Evolutionary conservation across 345 rosid genomes (phyloP).

Genomic region (Laguncularia racemosa): DNA sequence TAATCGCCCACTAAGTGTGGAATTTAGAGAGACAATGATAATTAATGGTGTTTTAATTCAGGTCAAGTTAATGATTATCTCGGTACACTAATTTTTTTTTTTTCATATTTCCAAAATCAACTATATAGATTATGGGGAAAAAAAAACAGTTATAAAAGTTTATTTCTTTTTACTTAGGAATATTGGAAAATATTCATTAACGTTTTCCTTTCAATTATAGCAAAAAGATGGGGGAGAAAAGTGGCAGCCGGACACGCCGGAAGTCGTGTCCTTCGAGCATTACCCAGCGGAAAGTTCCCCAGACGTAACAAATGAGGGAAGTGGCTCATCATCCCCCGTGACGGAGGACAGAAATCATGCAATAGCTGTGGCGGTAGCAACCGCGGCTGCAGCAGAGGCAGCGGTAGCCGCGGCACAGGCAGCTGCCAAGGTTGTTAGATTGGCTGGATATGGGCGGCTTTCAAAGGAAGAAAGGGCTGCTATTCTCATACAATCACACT

Average conservation of each 20-base stretch:
- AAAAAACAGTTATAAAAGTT: too few relatives aligned
- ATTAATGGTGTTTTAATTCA: not conserved
- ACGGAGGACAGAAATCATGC: slow-evolving; percentile 68
- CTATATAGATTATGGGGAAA: too few relatives aligned
- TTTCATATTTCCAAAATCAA: too few relatives aligned
- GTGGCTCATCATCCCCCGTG: slow-evolving; percentile 39
- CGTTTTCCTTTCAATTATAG: not conserved
- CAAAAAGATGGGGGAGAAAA: slow-evolving; percentile 38
- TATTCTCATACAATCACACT: slow-evolving; percentile 69
- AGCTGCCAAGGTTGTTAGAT: slow-evolving; percentile 81
- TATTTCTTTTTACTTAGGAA: too few relatives aligned
- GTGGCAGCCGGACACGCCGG: slow-evolving; percentile 66
- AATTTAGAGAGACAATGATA: not conserved
- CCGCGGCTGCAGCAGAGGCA: slow-evolving; percentile 94
- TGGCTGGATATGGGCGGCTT: slow-evolving; percentile 79
- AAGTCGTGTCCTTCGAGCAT: slow-evolving; percentile 80
- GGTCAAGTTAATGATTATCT: too few relatives aligned
- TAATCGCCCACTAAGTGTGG: not conserved
- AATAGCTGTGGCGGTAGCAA: slow-evolving; percentile 81
- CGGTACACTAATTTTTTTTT: too few relatives aligned
- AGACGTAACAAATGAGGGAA: slow-evolving; percentile 57
- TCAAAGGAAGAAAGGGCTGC: slow-evolving; percentile 84
- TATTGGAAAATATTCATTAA: too few relatives aligned
- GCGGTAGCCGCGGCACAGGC: slow-evolving; percentile 96
- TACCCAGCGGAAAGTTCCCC: slow-evolving; percentile 82